Evolutionary conservation across 495 filamentous ascomycete genomes (phyloP).

Genomic region (Aspergillus coremiiformis): DNA sequence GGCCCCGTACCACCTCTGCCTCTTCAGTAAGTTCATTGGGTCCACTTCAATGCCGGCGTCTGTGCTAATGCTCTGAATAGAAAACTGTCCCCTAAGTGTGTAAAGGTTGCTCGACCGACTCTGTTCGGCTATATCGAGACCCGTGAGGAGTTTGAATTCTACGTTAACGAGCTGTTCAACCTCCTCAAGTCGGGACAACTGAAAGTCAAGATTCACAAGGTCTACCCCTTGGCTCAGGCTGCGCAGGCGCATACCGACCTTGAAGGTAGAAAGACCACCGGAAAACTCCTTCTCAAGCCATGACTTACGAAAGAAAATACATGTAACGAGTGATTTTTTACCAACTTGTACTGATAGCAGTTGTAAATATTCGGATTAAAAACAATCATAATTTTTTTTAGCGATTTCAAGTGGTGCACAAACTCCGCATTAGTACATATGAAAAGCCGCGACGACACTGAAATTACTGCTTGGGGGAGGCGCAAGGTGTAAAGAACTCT

Average conservation of each 20-base stretch:
- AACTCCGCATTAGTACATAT: not conserved
- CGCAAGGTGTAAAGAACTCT: not conserved
- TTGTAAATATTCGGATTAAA: not conserved
- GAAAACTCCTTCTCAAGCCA: conserved; percentile 52
- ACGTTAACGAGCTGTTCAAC: conserved; percentile 65
- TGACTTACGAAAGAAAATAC: conserved; percentile 7
- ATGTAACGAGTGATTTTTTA: not conserved
- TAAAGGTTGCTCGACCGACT: conserved; percentile 67
- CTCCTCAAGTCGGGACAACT: conserved; percentile 62
- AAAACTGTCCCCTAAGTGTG: conserved; percentile 67
- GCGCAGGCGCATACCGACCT: conserved; percentile 71
- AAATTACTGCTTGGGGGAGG: not conserved
- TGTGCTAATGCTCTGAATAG: conserved; percentile 11
- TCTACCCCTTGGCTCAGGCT: conserved; percentile 75
- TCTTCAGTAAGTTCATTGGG: conserved; percentile 44
- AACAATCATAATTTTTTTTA: not conserved
- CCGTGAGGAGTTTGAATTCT: conserved; percentile 66
- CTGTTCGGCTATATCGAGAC: conserved; percentile 70
- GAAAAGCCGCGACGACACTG: not conserved
- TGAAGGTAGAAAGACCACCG: conserved; percentile 74
- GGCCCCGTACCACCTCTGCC: conserved; percentile 72
- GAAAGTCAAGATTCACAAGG: conserved; percentile 67
- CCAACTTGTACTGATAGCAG: not conserved
- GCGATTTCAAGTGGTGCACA: not conserved
- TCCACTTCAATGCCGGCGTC: not conserved